Percentiles rank a stretch among this genome's conserved stretches.
Conservation (phyloP, 78 protist genomes). For the Acrasis kona region DNA sequence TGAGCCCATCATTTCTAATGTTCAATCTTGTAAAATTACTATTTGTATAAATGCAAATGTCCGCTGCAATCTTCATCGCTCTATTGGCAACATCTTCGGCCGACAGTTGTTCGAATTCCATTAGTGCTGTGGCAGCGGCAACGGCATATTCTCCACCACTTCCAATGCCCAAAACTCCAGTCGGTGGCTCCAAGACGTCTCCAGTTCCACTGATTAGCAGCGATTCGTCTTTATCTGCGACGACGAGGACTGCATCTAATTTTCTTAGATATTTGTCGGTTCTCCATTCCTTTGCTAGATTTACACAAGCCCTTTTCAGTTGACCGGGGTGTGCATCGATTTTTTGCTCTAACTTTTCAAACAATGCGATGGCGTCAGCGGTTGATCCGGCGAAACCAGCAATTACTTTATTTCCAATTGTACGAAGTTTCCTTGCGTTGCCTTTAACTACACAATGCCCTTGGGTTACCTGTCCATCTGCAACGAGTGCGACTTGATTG, state of each 20-base stretch:
- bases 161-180: constrained; percentile 64
- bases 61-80: constrained; percentile 69
- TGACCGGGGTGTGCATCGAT: constrained; percentile 58
- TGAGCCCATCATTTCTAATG: too few species aligned
- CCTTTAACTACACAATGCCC: constrained; percentile 51
- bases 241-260: constrained; percentile 61
- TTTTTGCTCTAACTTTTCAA: constrained; percentile 62
- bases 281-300: constrained; percentile 73
- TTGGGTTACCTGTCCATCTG: constrained; percentile 65
- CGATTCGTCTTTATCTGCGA: constrained; percentile 36
- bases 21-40: constrained; percentile 9
- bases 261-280: constrained; percentile 61
- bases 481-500: constrained; percentile 26
- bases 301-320: constrained; percentile 54
- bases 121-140: constrained; percentile 69
- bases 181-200: constrained; percentile 61
- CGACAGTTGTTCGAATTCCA: constrained; percentile 25
- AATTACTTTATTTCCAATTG: constrained; percentile 38
- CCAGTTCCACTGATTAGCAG: constrained; percentile 60
- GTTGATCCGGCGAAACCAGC: constrained; percentile 72
- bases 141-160: constrained; percentile 65
- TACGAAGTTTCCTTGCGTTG: constrained; percentile 59
- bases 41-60: constrained; percentile 63
- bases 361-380: constrained; percentile 66
- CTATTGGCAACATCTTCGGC: constrained; percentile 57